Evolutionary conservation across 2,329 filamentous ascomycete species (phyloP).

Genomic region (Hypoxylon sp.): DNA sequence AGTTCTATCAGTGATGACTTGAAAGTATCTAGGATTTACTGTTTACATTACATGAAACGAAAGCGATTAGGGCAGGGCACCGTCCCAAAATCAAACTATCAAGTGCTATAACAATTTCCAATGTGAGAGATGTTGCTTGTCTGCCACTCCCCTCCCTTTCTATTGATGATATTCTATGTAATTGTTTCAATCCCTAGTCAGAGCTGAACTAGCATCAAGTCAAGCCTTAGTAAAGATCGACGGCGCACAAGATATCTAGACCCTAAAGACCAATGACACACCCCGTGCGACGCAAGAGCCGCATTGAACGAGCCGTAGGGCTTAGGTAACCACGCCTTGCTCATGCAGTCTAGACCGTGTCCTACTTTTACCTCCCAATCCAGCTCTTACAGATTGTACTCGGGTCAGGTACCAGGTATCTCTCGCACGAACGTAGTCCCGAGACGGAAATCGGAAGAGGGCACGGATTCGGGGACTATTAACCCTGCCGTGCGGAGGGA

Average conservation of each 20-base stretch:
- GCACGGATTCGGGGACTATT: slow-evolving; percentile 4
- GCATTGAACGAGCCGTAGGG: slow-evolving; percentile 19
- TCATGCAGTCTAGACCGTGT: not conserved
- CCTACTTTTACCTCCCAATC: slow-evolving; percentile 4
- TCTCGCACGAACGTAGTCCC: slow-evolving; percentile 14
- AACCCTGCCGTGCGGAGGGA: slow-evolving; percentile 16
- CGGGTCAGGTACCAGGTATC: no score
- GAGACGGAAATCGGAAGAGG: slow-evolving; percentile 23
- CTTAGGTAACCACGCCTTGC: slow-evolving; percentile 15
- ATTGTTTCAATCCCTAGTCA: no score
- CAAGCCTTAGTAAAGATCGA: not conserved
- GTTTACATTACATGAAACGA: no score
- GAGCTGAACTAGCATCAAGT: not conserved
- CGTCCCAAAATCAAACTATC: no score
- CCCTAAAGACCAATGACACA: slow-evolving; percentile 7
- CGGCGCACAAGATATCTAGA: not conserved
- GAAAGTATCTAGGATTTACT: no score
- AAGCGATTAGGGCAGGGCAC: no score
- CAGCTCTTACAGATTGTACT: not conserved
- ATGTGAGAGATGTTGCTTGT: no score
- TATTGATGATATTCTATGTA: no score
- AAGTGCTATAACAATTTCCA: no score
- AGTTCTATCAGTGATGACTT: no score
- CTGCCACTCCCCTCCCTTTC: no score
- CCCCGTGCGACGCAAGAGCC: slow-evolving; percentile 27